A percentile compares a stretch with the other conserved stretches of the same genome.
Evolutionary conservation across 2,329 filamentous ascomycete species (phyloP).

Genomic region (Diaporthe sp.): DNA sequence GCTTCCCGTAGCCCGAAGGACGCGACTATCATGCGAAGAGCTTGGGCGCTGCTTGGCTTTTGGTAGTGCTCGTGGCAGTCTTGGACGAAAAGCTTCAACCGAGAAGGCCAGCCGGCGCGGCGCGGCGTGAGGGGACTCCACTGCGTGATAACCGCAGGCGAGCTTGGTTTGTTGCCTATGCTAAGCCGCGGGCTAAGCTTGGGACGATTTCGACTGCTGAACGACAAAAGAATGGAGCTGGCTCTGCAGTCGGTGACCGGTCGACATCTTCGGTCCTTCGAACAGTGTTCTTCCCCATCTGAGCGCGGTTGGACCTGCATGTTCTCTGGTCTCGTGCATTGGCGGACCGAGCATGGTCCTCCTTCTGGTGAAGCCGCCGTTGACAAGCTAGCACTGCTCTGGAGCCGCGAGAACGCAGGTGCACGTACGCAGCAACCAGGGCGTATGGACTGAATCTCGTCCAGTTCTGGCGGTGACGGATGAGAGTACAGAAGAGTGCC

Average conservation of each 20-base stretch:
- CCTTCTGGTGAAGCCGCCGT: not conserved
- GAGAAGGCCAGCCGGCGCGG: not conserved
- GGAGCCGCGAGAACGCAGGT: not conserved
- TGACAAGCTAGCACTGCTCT: not conserved
- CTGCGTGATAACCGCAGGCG: not conserved
- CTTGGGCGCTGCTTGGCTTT: constrained; percentile 17
- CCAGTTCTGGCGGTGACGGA: constrained; percentile 19
- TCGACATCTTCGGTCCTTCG: not conserved
- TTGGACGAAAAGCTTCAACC: constrained; percentile 24
- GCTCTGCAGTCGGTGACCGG: not conserved
- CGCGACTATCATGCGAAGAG: not conserved
- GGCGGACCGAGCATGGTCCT: not conserved
- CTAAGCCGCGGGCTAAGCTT: not conserved
- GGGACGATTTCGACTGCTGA: not conserved
- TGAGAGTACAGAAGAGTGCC: not conserved
- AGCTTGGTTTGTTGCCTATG: not conserved
- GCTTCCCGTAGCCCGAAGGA: constrained; percentile 8
- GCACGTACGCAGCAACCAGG: not conserved
- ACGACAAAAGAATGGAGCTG: not conserved
- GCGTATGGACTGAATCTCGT: not conserved
- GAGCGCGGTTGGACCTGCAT: not conserved
- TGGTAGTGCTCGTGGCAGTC: not conserved
- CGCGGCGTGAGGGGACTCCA: constrained; percentile 13
- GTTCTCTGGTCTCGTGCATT: not conserved
- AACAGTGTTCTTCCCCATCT: not conserved